Evolutionary conservation across 2,329 filamentous ascomycete genomes (phyloP), one percentile per base, ranked within the genome.

Genomic region (Tolypocladium ovalisporum): DNA sequence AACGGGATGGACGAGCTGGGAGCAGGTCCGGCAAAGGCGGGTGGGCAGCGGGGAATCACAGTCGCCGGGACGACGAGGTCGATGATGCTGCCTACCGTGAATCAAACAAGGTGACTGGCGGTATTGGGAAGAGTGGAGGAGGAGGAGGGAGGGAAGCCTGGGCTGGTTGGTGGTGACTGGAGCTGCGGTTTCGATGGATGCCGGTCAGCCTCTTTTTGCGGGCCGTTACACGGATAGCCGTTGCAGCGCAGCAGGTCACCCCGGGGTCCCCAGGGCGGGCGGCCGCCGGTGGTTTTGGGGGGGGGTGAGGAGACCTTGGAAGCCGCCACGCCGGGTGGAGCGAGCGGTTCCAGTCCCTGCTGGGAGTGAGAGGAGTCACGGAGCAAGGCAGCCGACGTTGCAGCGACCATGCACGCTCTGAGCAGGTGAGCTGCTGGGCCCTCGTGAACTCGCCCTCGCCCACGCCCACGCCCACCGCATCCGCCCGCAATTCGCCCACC

Each of bases 41-140:
- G 36, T 39, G 54, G 56, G 52, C 39, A 32, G 53, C 53, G 44
- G 51, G 42, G 53, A 57, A 58, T 52, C 52, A 42, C 54, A 39
- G 55, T 39, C 29, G 53, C 7, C 54, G 55, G 47, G 42, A 51
- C 47, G 24, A 54, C 32, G 56, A 40, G 40, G 55, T 42, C 39
- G 57, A 53, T 42, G 59, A 59, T 62, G 67, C 61, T 66, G 66
- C 64, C 64, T 67, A 55, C 60, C 65, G 65, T 66, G 65, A 65
- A 67, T 60, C 34, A 60, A 60, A 63, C 54, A 40, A 19, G 62
- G 57, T 59, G 61, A 56, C 58, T 58, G 61, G 56, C 59, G 56
- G 29, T 61, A 59, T 59, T 59, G 63, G 60, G 32, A 34, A 8
- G 29, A 22, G 39, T 67, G 62, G 62, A 65, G 60, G 63, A 67